Base-by-base conservation (phyloP, 2,329 filamentous ascomycete genomes). In the Purpureocillium lavendulum region DNA sequence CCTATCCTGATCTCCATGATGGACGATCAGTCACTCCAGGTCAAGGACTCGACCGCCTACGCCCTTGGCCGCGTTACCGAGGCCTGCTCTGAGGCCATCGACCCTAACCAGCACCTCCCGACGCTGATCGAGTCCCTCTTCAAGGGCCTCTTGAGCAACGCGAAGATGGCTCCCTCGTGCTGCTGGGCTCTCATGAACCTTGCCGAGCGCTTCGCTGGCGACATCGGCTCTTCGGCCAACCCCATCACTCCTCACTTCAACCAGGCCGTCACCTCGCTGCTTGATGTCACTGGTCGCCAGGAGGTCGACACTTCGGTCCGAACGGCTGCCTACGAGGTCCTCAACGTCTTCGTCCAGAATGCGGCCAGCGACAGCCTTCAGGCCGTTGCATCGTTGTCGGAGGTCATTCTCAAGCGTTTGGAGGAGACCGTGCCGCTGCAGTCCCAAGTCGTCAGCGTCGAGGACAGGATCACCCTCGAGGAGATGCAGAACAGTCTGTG, bases 171-270 rank as follows among this genome's bases (percentile, higher is more conserved):
- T 26, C 82, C 87, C 40, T 98, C 92, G 24, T 97, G 92, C 79
- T 98, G 92, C 70, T 96, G 94, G 92, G 89, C 92, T 26, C 69
- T 98, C 50, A 97, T 98, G 87, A 98, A 97, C 66, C 70, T 98
- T 58, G 90, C 92, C 10, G 92, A 98, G 59, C 84, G 89, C 45
- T 98, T 97, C 59, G 86, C 88, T 24, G 87, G 88, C 42, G 89
- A 96, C 40, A 75, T 82, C 40, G 87, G 86, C 36, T 83, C 82
- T 44, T 53, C 70, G 32, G 71, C 82, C 53, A 98, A 97, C 67
- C 76, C 87, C 33, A 72, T 98, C 36, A 94, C 89, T 2, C 80
- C 82, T 46, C 87, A 96, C 67, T 98, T 98, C 70, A 84, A 95
- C 65, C 79, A 89, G 54, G 95, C 89, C 58, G 83, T 97, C 43